A percentile compares a stretch with the other conserved stretches of the same genome.
phyloP scores from a whole-genome alignment of 2,329 filamentous ascomycete species.

The Ceratocystis diversiconidia region DNA sequence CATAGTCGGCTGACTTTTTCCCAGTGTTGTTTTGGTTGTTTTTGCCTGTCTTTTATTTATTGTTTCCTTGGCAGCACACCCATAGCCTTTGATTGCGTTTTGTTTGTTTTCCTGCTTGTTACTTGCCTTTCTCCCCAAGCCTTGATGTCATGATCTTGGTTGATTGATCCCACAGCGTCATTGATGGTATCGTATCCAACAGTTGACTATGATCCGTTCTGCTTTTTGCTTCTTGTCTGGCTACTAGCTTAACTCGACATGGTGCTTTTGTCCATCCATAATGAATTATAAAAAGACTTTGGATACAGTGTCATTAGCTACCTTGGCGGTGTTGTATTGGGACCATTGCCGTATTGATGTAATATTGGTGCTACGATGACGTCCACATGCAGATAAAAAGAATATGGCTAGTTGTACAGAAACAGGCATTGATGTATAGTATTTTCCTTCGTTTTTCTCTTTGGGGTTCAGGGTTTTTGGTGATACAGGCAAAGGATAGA shows the following conservation, averaged over 20 bases:
- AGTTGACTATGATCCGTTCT: too few species aligned
- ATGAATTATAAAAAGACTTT: too few species aligned
- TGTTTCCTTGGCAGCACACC: neutral
- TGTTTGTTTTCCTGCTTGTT: neutral
- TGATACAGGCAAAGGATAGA: neutral
- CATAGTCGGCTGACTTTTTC: neutral
- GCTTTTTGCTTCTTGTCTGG: too few species aligned
- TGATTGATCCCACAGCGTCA: neutral
- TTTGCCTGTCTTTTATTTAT: neutral
- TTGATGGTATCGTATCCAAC: neutral
- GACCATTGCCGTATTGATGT: neutral
- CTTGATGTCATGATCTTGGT: neutral
- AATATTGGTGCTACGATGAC: neutral
- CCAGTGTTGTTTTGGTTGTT: neutral
- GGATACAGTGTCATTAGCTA: too few species aligned
- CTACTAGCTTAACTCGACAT: too few species aligned
- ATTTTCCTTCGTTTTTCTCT: neutral
- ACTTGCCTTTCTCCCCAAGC: neutral
- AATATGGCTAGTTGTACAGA: neutral
- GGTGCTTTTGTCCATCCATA: too few species aligned
- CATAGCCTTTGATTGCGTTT: neutral
- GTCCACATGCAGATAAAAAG: neutral
- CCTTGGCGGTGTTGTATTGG: neutral
- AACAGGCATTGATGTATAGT: neutral
- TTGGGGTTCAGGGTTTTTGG: neutral